Base-by-base conservation (phyloP, 2,329 filamentous ascomycete genomes). In the Aspergillus sp. region DNA sequence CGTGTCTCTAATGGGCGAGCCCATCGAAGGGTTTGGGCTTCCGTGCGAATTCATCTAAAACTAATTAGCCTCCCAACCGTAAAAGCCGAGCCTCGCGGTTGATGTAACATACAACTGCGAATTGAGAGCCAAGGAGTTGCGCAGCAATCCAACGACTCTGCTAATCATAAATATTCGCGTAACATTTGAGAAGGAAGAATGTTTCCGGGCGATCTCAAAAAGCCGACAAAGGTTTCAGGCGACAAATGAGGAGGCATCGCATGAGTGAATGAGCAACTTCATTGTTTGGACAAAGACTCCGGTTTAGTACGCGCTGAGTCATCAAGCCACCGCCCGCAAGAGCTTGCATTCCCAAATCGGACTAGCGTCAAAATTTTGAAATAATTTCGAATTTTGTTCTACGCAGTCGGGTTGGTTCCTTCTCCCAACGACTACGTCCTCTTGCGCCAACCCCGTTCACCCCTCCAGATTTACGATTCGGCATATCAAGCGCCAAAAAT, bases 1-100 rank as follows among this genome's bases (percentile, higher is more conserved):
- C 24, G 84, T 80, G 55, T 77, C 79, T 27, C 83, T 85, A 2
- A 82, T 81, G 9, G 89, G 70, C 39, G 87, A 79, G 64, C 88
- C 84, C 64, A 85, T 86, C 6, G 80, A 79, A 0, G 84, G 83
- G 59, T 84, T 85, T 35, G 76, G 79, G 2, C 78, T 79, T 56
- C 74, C 68, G 51, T 70, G 73, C 45, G 67, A 64, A 60, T 71
- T 70, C 74, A 76, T 76, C 69, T 72, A 23, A 39, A 47, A 45
- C 7, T 27, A 19, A 27, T 62, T 37, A 62, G 60, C 61, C 19
- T 49, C 35, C 41, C 19, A 12, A 23, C 15, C 48, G 21, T 44
- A 17, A 43, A 24, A 24, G 27, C 7, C 15, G 35, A 19, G 27
- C 24, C 9, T 45, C 43, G 14, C 45, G 31, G 19, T 27, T 21